Evolutionary conservation across 1,139 yeast genomes (phyloP).

Genomic region (Protomyces lactucae-debilis): DNA sequence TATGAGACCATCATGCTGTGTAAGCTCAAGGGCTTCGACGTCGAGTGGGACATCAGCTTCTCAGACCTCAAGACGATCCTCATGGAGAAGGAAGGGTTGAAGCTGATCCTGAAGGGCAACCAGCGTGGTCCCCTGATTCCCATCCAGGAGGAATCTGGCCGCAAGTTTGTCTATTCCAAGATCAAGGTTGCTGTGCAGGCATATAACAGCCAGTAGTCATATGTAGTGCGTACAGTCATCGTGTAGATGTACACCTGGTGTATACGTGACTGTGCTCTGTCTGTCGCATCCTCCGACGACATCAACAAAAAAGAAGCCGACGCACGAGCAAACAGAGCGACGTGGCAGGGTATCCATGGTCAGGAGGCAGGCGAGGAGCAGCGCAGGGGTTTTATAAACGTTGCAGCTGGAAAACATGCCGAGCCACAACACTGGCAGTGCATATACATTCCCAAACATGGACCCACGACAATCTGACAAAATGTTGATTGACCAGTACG

Average conservation of each 20-base stretch:
- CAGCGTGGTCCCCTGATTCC: constrained; percentile 75
- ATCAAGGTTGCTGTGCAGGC: constrained; percentile 63
- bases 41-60: constrained; percentile 63
- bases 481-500: neutral
- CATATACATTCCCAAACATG: neutral
- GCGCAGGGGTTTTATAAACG: no score
- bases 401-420: neutral
- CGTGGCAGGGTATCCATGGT: no score
- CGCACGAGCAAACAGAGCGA: no score
- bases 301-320: neutral
- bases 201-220: constrained; percentile 13
- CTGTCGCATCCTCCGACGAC: neutral
- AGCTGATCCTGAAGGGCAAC: constrained; percentile 56
- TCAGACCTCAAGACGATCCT: constrained; percentile 63
- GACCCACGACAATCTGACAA: neutral
- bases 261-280: neutral
- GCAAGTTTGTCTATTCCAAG: constrained; percentile 63
- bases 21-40: constrained; percentile 55
- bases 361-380: no score
- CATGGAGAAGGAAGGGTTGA: constrained; percentile 74
- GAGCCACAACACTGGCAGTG: neutral
- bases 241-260: neutral
- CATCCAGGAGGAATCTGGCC: constrained; percentile 60
- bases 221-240: neutral
- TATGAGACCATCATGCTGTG: constrained; percentile 65